A percentile compares a stretch with the other conserved stretches of the same genome.
These are phyloP conservation scores for Fusarium veterinarium DNA, from an alignment of 2,329 filamentous ascomycete species.

Conservation along the genomic window DNA sequence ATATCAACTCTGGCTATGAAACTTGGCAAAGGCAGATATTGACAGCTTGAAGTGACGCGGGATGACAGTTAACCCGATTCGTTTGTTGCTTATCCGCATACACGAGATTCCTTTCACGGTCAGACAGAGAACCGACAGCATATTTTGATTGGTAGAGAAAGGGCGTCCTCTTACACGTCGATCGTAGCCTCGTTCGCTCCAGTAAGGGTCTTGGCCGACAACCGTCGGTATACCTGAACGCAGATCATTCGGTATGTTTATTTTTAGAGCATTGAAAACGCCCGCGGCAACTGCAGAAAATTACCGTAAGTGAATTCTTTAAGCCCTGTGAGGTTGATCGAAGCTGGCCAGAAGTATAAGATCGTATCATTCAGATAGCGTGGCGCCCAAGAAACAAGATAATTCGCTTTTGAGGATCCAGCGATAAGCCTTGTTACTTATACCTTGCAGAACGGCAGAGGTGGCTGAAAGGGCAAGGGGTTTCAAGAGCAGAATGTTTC, in stretches of 20 bases:
- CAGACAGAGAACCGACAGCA: rapidly evolving
- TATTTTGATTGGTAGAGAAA: background rate
- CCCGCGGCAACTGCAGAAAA: background rate
- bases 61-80: background rate
- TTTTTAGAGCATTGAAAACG: background rate
- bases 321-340: background rate
- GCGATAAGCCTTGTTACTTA: background rate
- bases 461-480: background rate
- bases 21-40: background rate
- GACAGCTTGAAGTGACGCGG: background rate
- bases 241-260: background rate
- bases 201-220: background rate
- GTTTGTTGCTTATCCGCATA: no score
- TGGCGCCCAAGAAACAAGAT: background rate
- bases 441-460: background rate
- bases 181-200: background rate
- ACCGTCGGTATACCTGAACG: background rate
- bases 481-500: background rate
- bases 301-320: rapidly evolving
- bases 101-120: background rate
- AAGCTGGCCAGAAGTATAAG: rapidly evolving
- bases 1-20: background rate
- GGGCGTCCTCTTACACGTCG: background rate
- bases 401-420: background rate
- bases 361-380: background rate